These are phyloP conservation scores for Pyrus betulifolia DNA, from an alignment of 306 rosid genomes.

Conservation along the genomic window DNA sequence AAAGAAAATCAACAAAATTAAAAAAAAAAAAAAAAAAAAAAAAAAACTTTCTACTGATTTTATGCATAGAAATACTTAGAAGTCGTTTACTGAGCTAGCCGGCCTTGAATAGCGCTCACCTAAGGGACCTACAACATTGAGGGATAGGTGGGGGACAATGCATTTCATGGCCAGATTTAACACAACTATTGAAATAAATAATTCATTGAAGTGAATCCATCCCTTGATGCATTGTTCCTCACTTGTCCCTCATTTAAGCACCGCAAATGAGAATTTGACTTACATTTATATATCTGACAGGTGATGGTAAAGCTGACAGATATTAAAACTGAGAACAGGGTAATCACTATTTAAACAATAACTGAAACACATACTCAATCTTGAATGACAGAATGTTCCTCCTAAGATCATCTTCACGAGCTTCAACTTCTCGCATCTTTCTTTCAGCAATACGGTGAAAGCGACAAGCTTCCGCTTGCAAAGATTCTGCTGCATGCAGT, in stretches of 20 bases:
- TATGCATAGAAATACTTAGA: not conserved
- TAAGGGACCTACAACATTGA: not conserved
- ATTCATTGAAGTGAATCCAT: not conserved
- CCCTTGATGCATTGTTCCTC: not conserved
- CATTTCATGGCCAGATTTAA: not conserved
- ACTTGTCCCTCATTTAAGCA: not conserved
- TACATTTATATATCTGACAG: too few species aligned
- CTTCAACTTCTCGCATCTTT: conserved; percentile 80
- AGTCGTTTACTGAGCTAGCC: not conserved
- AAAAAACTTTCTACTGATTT: not conserved
- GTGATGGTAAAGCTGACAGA: not conserved
- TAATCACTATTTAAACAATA: not conserved
- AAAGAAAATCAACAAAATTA: not conserved
- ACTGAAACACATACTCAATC: conserved; percentile 52
- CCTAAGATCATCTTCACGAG: conserved; percentile 89
- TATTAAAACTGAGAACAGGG: not conserved
- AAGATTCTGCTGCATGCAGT: conserved; percentile 59
- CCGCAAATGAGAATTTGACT: not conserved
- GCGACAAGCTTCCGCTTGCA: conserved; percentile 66
- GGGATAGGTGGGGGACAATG: not conserved
- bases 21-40: not conserved
- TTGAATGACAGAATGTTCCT: conserved; percentile 63
- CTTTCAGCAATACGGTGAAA: conserved; percentile 70
- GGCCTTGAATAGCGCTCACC: not conserved
- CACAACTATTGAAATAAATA: not conserved